Conservation (phyloP, 2,329 filamentous ascomycete species). For the Ilyonectria sp. region DNA sequence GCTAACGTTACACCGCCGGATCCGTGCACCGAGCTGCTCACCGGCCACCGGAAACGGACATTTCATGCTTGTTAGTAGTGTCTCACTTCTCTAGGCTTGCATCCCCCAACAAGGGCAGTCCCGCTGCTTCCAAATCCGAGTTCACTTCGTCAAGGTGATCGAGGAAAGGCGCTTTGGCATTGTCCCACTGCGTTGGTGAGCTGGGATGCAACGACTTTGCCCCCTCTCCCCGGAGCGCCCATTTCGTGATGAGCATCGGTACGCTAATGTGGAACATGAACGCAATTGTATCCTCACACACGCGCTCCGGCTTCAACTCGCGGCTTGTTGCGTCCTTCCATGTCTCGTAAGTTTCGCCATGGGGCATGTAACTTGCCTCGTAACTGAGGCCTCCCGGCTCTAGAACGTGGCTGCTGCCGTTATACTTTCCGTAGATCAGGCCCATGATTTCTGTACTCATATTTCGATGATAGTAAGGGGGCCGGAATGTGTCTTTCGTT, state of each 20-base stretch:
- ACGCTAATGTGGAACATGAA: conserved; percentile 78
- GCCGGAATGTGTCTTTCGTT: conserved; percentile 72
- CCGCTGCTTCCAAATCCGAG: conserved; percentile 40
- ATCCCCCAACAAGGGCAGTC: conserved; percentile 20
- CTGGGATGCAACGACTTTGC: conserved; percentile 37
- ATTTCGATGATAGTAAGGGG: conserved; percentile 77
- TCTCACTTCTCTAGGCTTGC: conserved; percentile 2
- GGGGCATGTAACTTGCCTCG: conserved; percentile 7
- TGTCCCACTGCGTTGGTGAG: conserved; percentile 42
- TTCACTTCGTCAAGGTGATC: conserved; percentile 47
- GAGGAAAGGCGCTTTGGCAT: conserved; percentile 46
- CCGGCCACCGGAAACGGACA: not conserved
- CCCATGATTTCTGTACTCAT: conserved; percentile 71
- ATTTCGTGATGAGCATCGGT: conserved; percentile 79
- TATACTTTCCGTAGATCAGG: conserved; percentile 58
- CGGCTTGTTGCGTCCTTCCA: conserved; percentile 68
- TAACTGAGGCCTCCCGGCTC: conserved; percentile 21
- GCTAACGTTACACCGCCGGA: no score
- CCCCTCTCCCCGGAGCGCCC: conserved; percentile 64
- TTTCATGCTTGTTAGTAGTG: not conserved
- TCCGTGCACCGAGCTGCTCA: no score
- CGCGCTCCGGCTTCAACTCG: conserved; percentile 67
- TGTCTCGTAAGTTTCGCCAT: conserved; percentile 49
- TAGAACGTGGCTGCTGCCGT: conserved; percentile 36
- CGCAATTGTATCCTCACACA: conserved; percentile 72